Base-by-base conservation (phyloP, 768 basidiomycete species). In the Termitomyces sp. region DNA sequence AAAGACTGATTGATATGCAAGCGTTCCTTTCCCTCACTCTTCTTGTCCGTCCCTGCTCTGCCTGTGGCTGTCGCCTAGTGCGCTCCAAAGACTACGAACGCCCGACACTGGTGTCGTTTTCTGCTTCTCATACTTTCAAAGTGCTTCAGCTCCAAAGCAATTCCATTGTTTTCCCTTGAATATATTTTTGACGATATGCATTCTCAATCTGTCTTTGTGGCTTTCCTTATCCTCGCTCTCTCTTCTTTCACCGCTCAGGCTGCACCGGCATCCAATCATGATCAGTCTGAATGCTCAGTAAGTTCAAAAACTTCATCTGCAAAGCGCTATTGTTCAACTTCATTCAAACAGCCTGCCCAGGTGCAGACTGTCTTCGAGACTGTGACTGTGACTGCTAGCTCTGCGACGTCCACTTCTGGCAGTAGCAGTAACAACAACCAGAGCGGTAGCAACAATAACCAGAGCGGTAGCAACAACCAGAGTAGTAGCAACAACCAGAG, bases 91-190 rank as follows among this genome's bases (percentile, higher is more conserved):
- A 70, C 71, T 73, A 69, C 72, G 67, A 71, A 74, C 68, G 68
- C 74, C 71, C 78, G 80, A 78, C 79, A 77, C 80, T 77, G 79
- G 80, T 79, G 80, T 81, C 78, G 71, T 75, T 77, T 76, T 71
- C 68, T 68, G 72, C 65, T 66, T 65, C 44, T 61, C 61, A 56
- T 44, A 61, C 59, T 61, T 64, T 63, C 62, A 63, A 66, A 67
- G 64, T 62, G 45, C 62, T 58, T 16, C 60, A 61, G 60, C 66
- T 67, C 65, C 70, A 66, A 65, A 65, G 65, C 69, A 65, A 59
- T 52, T 65, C 67, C 69, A 69, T 64, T 63, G 67, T 68, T 66
- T 66, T 64, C 53, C 60, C 47, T 65, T 49, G 46, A 58, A 67
- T 62, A 61, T 45, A 59, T 29, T 55, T 63, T 54, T 63, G 59